Base-by-base conservation (phyloP, 306 rosid genomes). In the Adenanthera pavonina region DNA sequence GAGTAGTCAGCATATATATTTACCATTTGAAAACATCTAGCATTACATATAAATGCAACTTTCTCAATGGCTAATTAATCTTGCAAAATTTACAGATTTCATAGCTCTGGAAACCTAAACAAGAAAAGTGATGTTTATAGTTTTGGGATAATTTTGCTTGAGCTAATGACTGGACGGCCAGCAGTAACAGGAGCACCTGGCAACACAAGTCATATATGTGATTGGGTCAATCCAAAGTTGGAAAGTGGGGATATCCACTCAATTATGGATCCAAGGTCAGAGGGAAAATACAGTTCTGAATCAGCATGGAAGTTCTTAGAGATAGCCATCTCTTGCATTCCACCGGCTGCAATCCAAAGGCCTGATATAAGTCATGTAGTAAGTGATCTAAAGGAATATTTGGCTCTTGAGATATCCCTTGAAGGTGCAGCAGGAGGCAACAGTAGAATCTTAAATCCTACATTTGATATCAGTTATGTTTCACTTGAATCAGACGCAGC, bases 71-170 rank as follows among this genome's bases (percentile, higher is more conserved):
- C 20, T 52, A 52, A 16, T 52, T 16, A 16, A 15, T 9, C 61
- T 19, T 54, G 1, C 10, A 20, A 59, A 59, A 59, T 59, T 9
- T 59, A 20, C 47, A 66, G 49, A 17, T 66, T 66, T 2, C 30
- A 66, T 19, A 7, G 62, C 34, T 38, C 30, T 66, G 72, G 49
- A 1, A 66, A 66, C 33, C 14, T 66, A 6, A 66, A 66, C 13
- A 66, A 74, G 69, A 52, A 81, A n/a, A 74, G 65, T 9, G 48
- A 73, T 52, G 47, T 73, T 1, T 52, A 51, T 52, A 73, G 77
- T 13, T 73, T 73, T 35, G 77, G 77, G 64, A 52, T 52, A 15
- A 52, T 73, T 35, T 43, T 52, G 2, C 62, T 72, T 17, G 25
- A 66, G 49, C 7, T 40, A 16, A 16, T 66, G 1, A 66, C 49